phyloP scores from a whole-genome alignment of 768 basidiomycete genomes.

The Suillus clintonianus region DNA sequence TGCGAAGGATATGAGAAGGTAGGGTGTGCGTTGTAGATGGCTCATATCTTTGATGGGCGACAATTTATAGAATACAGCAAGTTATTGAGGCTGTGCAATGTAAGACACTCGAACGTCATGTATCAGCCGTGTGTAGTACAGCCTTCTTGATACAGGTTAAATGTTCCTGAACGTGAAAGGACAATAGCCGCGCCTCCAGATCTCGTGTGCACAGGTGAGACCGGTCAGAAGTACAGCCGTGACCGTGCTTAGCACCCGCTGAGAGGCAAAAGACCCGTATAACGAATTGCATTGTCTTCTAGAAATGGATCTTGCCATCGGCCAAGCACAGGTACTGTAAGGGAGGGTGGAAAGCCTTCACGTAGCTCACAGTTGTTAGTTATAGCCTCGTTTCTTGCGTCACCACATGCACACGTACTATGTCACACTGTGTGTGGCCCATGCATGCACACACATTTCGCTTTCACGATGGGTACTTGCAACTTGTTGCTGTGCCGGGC shows the following conservation, averaged over 20 bases:
- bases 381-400: not conserved
- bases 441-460: not conserved
- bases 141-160: not conserved
- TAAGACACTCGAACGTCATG: not conserved
- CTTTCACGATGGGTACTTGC: not conserved
- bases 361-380: not conserved
- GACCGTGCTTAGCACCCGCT: not conserved
- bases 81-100: not conserved
- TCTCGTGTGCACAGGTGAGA: not conserved
- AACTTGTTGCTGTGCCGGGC: too few species aligned
- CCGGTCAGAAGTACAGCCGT: not conserved
- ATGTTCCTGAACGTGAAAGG: not conserved
- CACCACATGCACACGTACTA: too few species aligned
- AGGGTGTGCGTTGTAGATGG: not conserved
- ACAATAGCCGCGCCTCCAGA: not conserved
- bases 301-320: not conserved
- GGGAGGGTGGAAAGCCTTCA: not conserved
- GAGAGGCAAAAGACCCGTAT: not conserved
- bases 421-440: too few species aligned
- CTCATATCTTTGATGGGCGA: not conserved
- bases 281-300: not conserved
- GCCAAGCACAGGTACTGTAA: not conserved
- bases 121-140: not conserved
- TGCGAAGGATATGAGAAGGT: too few species aligned
- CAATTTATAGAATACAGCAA: conserved; percentile 1